Evolutionary conservation across 805 yeast genomes (phyloP), one percentile per base, ranked within the genome.

Genomic region (Saccharomycopsis sp.): DNA sequence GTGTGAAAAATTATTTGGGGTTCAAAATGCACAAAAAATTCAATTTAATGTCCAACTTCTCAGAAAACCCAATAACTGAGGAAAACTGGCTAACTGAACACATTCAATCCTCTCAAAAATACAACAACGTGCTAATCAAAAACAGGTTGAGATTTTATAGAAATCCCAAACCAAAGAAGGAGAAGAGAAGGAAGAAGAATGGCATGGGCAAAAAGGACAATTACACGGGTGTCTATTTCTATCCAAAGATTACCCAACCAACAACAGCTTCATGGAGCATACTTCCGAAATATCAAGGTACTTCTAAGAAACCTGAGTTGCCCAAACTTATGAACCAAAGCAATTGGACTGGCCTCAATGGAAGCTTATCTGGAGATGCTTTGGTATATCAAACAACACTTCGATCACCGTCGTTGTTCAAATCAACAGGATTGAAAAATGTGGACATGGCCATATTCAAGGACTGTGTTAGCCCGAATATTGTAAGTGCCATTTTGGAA

Each of bases 51-150:
- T 43, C 45, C 5, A 36, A 26, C 13, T 13, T 33, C 7, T 34
- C 42, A 13, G 39, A 43, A 17, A 36, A 37, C n/a, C 19, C 52
- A 32, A 53, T 75, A 34, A 69, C 73, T 26, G 84, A 85, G 49
- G 77, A 80, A 19, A 75, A 80, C 27, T 87, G 96, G 95, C 71
- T 87, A 61, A 75, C 70, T 51, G 88, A 85, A 53, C 87, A 85
- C 50, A 89, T 95, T 0, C 60, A 67, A 10, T 79, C 88, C 29
- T 74, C 86, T 3, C 67, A 80, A 47, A 75, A 75, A 36, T 83
- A 71, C 56, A 89, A 92, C 58, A 61, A 73, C 23, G 68, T 68
- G 42, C 61, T 89, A 36, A 59, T 69, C 26, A 72, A 70, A 38
- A 74, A 79, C 45, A 65, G 88, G 19, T 63, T 61, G 34, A n/a